Conservation (phyloP, 305 asterid species). For the Fraxinus floribunda region DNA sequence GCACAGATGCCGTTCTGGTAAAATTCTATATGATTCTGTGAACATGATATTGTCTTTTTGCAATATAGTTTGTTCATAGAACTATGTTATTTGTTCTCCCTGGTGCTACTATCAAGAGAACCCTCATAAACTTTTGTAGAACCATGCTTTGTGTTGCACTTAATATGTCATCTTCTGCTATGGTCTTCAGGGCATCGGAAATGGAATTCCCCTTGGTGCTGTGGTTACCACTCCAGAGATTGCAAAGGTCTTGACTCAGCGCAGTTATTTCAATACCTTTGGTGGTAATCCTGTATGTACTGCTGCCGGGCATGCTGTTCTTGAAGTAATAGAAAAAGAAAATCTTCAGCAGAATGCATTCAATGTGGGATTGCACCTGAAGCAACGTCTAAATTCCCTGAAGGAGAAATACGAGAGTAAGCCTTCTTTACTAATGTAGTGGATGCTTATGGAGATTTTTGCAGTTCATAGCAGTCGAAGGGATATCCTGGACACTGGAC, state of each 20-base stretch:
- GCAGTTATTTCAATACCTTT: constrained; percentile 71
- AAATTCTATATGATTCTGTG: background rate
- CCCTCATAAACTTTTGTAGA: background rate
- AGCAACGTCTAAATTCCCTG: constrained; percentile 52
- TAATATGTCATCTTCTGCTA: background rate
- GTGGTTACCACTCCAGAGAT: constrained; percentile 75
- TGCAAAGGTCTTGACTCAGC: constrained; percentile 54
- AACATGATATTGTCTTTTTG: background rate
- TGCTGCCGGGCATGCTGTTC: constrained; percentile 80
- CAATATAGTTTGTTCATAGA: background rate
- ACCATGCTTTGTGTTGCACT: background rate
- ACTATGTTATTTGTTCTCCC: background rate
- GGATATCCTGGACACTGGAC: background rate
- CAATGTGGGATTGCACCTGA: constrained; percentile 61
- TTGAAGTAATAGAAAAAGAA: constrained; percentile 64
- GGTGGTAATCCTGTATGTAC: constrained; percentile 86
- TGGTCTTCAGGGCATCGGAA: constrained; percentile 69
- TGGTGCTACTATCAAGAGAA: background rate
- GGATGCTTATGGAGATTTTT: background rate
- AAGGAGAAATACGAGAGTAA: constrained; percentile 67
- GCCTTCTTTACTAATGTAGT: background rate
- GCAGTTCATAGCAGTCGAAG: background rate
- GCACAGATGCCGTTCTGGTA: background rate
- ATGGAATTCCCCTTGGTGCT: constrained; percentile 80
- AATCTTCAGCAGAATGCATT: constrained; percentile 65